Conservation (phyloP, 202 grass and related monocot genomes). For the Carex arenaria region DNA sequence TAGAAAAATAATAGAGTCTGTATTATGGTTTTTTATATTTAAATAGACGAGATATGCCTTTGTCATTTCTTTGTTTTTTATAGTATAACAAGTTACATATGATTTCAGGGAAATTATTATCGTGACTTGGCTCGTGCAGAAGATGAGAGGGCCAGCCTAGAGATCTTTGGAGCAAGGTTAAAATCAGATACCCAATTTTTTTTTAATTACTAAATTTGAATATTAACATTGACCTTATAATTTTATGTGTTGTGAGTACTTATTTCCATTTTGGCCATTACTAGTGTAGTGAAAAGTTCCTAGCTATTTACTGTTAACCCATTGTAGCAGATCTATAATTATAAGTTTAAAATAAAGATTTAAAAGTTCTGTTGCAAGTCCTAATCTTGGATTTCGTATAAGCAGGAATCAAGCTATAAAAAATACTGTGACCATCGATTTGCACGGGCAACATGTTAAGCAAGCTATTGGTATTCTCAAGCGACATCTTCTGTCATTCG, state of each 20-base stretch:
- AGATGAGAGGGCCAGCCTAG: conserved; percentile 68
- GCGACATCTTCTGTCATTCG: conserved; percentile 60
- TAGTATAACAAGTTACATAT: background rate
- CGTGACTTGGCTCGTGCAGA: conserved; percentile 57
- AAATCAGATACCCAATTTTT: background rate
- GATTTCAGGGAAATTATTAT: conserved; percentile 73
- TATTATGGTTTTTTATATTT: background rate
- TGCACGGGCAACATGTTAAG: conserved; percentile 92
- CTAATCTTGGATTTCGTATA: conserved; percentile 18
- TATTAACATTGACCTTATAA: background rate
- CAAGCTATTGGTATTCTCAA: conserved; percentile 84
- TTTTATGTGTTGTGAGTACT: background rate
- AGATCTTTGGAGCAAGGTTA: conserved; percentile 85
- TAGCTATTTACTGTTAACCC: background rate
- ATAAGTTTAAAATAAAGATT: background rate
- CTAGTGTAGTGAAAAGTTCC: background rate
- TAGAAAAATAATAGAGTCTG: background rate
- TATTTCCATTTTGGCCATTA: background rate
- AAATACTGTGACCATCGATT: conserved; percentile 78
- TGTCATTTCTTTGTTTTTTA: background rate
- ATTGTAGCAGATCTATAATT: conserved; percentile 12
- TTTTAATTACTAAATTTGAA: background rate
- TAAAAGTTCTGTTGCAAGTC: background rate
- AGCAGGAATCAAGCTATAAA: conserved; percentile 87
- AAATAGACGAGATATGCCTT: background rate